Evolutionary conservation across 2,329 filamentous ascomycete genomes (phyloP).

Genomic region (Verticillium tricorpus): DNA sequence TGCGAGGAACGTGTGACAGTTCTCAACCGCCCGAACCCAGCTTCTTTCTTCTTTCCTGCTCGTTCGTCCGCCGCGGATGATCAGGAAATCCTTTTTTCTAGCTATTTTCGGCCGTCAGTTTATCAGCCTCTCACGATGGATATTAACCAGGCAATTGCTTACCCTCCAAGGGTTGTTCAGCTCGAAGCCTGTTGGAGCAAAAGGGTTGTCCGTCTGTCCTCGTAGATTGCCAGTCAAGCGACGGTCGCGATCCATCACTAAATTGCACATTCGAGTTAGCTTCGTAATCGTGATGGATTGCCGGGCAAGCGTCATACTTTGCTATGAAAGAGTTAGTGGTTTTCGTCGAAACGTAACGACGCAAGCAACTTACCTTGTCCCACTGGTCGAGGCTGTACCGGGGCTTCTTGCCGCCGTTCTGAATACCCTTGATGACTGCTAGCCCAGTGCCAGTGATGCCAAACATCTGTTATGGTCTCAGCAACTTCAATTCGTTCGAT

Average conservation of each 20-base stretch:
- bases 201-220: conserved; percentile 51
- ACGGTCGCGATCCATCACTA: conserved; percentile 63
- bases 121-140: not conserved
- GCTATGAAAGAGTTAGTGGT: conserved; percentile 36
- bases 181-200: conserved; percentile 56
- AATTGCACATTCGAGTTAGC: not conserved
- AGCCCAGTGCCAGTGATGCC: conserved; percentile 55
- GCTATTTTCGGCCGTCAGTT: conserved; percentile 26
- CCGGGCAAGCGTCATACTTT: conserved; percentile 40
- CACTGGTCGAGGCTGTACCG: conserved; percentile 59
- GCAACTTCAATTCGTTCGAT: not conserved
- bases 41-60: not conserved
- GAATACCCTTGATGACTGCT: conserved; percentile 50
- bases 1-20: too few relatives aligned
- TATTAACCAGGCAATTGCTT: conserved; percentile 19
- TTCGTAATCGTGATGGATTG: conserved; percentile 4
- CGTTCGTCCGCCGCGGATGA: not conserved
- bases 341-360: not conserved
- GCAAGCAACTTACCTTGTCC: conserved; percentile 48
- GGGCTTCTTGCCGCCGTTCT: conserved; percentile 57
- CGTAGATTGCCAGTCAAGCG: conserved; percentile 55
- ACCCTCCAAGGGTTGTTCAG: conserved; percentile 62
- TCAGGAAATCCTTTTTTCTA: conserved; percentile 50
- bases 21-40: not conserved
- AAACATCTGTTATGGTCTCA: conserved; percentile 50